Evolutionary conservation across 805 yeast genomes (phyloP).

Genomic region (Teunomyces aglyptinius): DNA sequence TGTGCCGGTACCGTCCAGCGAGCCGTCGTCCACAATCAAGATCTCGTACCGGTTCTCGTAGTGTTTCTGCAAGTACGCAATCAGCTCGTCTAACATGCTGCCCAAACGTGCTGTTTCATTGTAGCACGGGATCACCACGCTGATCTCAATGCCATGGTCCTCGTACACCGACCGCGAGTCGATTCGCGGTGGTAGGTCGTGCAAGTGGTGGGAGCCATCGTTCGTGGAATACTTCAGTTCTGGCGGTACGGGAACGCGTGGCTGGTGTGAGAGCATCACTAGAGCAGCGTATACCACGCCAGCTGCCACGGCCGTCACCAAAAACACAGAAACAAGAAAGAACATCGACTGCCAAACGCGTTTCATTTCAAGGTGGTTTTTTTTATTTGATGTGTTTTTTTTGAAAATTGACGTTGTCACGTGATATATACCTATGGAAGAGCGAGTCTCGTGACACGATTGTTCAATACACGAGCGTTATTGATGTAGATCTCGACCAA

Average conservation of each 20-base stretch:
- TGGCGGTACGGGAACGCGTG: constrained; percentile 51
- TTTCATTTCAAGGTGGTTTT: too few relatives aligned
- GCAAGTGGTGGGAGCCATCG: constrained; percentile 28
- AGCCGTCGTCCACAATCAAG: constrained; percentile 88
- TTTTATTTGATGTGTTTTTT: neutral
- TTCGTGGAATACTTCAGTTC: constrained; percentile 57
- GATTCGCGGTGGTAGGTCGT: constrained; percentile 35
- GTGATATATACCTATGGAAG: neutral
- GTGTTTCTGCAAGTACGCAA: constrained; percentile 46
- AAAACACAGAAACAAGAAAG: neutral
- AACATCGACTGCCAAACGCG: neutral
- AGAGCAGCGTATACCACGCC: constrained; percentile 34
- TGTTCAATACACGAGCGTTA: constrained; percentile 51
- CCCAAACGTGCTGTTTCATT: constrained; percentile 78
- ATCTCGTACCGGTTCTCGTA: constrained; percentile 60
- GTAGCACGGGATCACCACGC: constrained; percentile 90
- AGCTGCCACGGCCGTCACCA: constrained; percentile 10
- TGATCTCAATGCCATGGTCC: constrained; percentile 49
- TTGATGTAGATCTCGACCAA: constrained; percentile 56
- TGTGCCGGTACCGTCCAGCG: constrained; percentile 73
- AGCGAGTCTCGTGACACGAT: constrained; percentile 42
- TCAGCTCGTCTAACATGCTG: constrained; percentile 68
- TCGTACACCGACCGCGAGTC: constrained; percentile 13
- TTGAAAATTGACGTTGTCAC: neutral
- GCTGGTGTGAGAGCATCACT: constrained; percentile 57